These are phyloP conservation scores for Penicillium glabrum DNA, from an alignment of 2,329 filamentous ascomycete species.

Conservation along the genomic window DNA sequence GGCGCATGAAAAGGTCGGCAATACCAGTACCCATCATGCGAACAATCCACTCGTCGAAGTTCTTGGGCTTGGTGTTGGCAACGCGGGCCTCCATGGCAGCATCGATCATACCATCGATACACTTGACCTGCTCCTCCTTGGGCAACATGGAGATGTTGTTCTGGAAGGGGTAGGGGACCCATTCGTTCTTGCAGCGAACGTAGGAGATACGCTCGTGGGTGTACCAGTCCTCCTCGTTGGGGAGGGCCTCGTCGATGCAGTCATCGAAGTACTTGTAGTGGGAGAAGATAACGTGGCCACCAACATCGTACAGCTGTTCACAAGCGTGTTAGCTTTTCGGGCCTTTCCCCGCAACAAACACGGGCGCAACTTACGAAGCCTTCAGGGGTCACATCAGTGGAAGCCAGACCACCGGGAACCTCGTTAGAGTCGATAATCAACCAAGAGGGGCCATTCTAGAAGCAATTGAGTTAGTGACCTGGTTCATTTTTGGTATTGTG, in stretches of 20 bases:
- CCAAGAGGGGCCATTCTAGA: constrained; percentile 87
- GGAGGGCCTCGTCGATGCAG: constrained; percentile 94
- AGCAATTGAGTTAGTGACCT: constrained; percentile 21
- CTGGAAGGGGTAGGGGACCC: constrained; percentile 99
- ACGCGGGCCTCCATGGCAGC: constrained; percentile 84
- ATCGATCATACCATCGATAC: constrained; percentile 94
- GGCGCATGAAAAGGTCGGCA: constrained; percentile 96
- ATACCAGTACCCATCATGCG: constrained; percentile 87
- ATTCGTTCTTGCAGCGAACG: constrained; percentile 91
- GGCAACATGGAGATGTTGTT: constrained; percentile 99
- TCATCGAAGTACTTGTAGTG: constrained; percentile 99
- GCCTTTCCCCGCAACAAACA: background rate
- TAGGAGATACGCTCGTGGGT: constrained; percentile 98
- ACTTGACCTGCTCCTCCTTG: constrained; percentile 94
- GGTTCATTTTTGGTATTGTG: constrained; percentile 3
- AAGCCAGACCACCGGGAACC: constrained; percentile 91
- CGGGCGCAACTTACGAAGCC: constrained; percentile 76
- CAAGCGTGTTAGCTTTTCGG: constrained; percentile 9
- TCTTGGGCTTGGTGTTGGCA: constrained; percentile 84
- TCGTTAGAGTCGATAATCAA: constrained; percentile 90
- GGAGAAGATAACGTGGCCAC: constrained; percentile 97
- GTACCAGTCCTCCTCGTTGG: constrained; percentile 93
- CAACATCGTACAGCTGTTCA: constrained; percentile 89
- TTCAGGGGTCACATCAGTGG: constrained; percentile 91
- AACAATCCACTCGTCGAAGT: constrained; percentile 98